phyloP scores from a whole-genome alignment of 2,329 filamentous ascomycete genomes.

The Byssothecium circinans region DNA sequence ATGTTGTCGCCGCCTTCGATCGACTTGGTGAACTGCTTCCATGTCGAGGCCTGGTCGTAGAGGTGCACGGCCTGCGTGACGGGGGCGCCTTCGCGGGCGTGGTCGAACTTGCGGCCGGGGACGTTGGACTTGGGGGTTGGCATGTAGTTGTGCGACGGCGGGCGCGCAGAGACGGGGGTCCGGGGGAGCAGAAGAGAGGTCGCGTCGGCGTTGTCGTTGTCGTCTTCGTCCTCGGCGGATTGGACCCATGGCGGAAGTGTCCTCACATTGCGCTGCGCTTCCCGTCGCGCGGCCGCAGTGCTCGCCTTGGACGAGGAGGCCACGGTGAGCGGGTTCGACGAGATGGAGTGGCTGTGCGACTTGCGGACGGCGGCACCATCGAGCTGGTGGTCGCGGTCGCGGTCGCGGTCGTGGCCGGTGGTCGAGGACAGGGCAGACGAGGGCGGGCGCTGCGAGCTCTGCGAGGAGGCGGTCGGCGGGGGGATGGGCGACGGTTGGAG shows the following conservation, averaged over 20 bases:
- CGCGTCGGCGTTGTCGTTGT: slow-evolving; percentile 37
- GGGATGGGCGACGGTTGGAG: slow-evolving; percentile 39
- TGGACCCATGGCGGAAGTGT: slow-evolving; percentile 46
- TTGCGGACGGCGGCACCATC: slow-evolving; percentile 28
- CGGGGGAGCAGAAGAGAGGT: slow-evolving; percentile 38
- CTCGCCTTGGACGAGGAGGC: slow-evolving; percentile 39
- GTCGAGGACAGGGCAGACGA: slow-evolving; percentile 36
- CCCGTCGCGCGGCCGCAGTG: slow-evolving; percentile 32
- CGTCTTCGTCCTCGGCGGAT: slow-evolving; percentile 34
- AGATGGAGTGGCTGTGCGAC: slow-evolving; percentile 39
- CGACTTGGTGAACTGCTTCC: slow-evolving; percentile 42
- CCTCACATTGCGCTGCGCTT: slow-evolving; percentile 37
- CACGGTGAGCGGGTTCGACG: slow-evolving; percentile 42
- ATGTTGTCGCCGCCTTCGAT: slow-evolving; percentile 26
- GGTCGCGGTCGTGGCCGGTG: slow-evolving; percentile 20
- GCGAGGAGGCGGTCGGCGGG: slow-evolving; percentile 34
- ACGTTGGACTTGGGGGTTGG: slow-evolving; percentile 44
- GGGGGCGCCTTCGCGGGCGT: slow-evolving; percentile 41
- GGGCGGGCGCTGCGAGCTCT: slow-evolving; percentile 32
- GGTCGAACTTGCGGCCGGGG: slow-evolving; percentile 44
- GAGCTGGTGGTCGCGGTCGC: slow-evolving; percentile 25
- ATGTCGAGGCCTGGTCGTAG: slow-evolving; percentile 41
- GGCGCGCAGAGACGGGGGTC: slow-evolving; percentile 36
- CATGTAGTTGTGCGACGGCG: slow-evolving; percentile 43
- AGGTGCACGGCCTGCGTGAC: slow-evolving; percentile 40